phyloP scores from a whole-genome alignment of 1,284 basidiomycete genomes.

The Ustilago esculenta region DNA sequence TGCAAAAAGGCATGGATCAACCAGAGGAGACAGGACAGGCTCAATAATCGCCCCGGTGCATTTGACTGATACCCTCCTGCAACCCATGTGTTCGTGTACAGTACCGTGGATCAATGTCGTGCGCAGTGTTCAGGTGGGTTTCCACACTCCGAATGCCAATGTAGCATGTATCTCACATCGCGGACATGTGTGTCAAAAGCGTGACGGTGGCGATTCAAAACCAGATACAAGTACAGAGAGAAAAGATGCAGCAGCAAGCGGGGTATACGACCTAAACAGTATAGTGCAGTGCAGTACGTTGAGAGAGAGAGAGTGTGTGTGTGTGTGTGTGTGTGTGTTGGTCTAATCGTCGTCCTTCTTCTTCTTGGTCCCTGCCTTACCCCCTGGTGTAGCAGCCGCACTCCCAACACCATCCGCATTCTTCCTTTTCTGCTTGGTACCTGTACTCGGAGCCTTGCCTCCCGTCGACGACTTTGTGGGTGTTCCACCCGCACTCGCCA shows the following conservation, averaged over 20 bases:
- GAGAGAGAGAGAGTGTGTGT: too few relatives aligned
- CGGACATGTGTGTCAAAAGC: too few relatives aligned
- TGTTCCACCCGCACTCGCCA: constrained; percentile 5
- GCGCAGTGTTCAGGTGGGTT: too few relatives aligned
- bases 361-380: constrained; percentile 23
- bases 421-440: constrained; percentile 42
- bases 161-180: too few relatives aligned
- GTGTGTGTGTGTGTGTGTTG: too few relatives aligned
- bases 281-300: too few relatives aligned
- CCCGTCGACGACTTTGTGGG: constrained; percentile 6
- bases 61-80: constrained; percentile 53
- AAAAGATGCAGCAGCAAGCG: too few relatives aligned
- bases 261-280: too few relatives aligned
- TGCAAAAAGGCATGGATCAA: constrained; percentile 60
- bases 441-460: constrained; percentile 4
- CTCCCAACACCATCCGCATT: constrained; percentile 11
- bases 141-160: too few relatives aligned
- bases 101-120: too few relatives aligned
- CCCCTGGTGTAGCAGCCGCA: constrained; percentile 8
- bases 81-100: too few relatives aligned
- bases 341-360: constrained; percentile 47
- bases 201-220: background rate
- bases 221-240: too few relatives aligned
- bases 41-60: constrained; percentile 47
- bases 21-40: constrained; percentile 49